Evolutionary conservation across 108 stramenopile genomes (phyloP).

Genomic region (Skeletonema menzelii): DNA sequence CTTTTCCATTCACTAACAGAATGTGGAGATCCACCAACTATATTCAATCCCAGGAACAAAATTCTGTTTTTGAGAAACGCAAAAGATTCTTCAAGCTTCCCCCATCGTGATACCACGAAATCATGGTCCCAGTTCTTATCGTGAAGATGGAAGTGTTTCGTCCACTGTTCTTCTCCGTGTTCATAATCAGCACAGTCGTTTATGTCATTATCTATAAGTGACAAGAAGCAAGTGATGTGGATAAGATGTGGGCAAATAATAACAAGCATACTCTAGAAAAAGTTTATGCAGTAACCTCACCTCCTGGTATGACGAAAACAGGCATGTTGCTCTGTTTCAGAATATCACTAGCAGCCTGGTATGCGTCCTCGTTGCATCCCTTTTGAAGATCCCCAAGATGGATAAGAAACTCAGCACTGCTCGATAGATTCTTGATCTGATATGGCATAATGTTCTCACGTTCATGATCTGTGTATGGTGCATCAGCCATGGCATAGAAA

Average conservation of each 20-base stretch:
- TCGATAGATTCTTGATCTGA: conserved; percentile 11
- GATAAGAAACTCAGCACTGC: conserved; percentile 49
- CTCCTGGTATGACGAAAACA: conserved; percentile 47
- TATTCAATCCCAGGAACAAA: conserved; percentile 49
- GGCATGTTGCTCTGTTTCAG: conserved; percentile 41
- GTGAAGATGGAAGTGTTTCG: conserved; percentile 18
- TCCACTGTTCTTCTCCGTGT: conserved; percentile 32
- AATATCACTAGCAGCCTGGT: conserved; percentile 20
- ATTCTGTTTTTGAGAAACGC: conserved; percentile 44
- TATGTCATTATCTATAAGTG: conserved; percentile 46
- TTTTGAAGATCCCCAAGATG: conserved; percentile 57
- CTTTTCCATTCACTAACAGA: conserved; percentile 32
- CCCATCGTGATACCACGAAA: conserved; percentile 12
- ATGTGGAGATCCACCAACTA: conserved; percentile 46
- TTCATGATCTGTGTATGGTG: conserved; percentile 11
- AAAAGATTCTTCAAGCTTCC: conserved; percentile 36
- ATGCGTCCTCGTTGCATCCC: conserved; percentile 4
- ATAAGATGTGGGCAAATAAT: not conserved
- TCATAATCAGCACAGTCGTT: conserved; percentile 49
- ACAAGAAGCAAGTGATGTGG: not conserved
- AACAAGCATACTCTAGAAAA: not conserved
- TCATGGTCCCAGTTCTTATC: conserved; percentile 51
- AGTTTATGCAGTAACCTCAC: not conserved
- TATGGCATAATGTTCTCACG: conserved; percentile 6
- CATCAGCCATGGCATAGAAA: conserved; percentile 21